Evolutionary conservation across 2,329 filamentous ascomycete species (phyloP).

Genomic region (Alternaria viburni): DNA sequence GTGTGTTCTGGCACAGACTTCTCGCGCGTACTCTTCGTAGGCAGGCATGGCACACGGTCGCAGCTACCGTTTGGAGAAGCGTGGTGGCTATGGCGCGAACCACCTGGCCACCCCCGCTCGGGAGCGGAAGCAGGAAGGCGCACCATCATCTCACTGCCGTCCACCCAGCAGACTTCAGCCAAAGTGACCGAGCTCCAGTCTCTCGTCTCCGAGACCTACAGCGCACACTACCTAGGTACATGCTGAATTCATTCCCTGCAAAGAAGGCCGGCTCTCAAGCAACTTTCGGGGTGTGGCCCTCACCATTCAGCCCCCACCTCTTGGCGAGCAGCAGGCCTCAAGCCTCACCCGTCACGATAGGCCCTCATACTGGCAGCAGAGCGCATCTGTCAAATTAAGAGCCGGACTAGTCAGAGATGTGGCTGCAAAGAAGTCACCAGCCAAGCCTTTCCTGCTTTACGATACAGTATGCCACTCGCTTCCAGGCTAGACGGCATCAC

Average conservation of each 20-base stretch:
- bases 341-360: neutral
- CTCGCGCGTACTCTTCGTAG: neutral
- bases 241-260: neutral
- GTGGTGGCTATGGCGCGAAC: neutral
- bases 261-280: neutral
- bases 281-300: neutral
- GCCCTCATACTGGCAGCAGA: conserved; percentile 7
- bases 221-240: neutral
- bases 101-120: neutral
- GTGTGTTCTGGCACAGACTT: neutral
- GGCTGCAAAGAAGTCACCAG: conserved; percentile 14
- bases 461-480: conserved; percentile 9
- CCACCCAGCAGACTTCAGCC: neutral
- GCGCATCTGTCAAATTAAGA: conserved; percentile 14
- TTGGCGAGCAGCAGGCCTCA: neutral
- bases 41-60: neutral
- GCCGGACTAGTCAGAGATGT: conserved; percentile 17
- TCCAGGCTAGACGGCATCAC: conserved; percentile 13
- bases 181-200: neutral
- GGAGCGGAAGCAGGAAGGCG: neutral
- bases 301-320: neutral
- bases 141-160: neutral
- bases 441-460: conserved; percentile 20
- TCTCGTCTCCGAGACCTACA: neutral
- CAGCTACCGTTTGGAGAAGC: neutral